Percentiles rank a stretch among this genome's conserved stretches.
phyloP scores from a whole-genome alignment of 108 stramenopile species.

The Cyclotella cryptica region DNA sequence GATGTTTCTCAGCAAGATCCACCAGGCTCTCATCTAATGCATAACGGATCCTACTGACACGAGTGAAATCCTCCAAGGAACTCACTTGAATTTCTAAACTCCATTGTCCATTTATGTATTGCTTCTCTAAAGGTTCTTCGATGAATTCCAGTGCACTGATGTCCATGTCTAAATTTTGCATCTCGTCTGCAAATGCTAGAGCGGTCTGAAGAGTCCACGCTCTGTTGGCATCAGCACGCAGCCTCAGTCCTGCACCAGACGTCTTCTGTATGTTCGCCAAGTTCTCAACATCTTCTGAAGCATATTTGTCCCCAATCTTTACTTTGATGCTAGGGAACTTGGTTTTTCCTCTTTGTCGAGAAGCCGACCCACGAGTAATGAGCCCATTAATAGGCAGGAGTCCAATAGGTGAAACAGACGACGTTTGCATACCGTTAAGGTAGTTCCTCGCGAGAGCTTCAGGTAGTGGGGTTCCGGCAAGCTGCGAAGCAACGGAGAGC shows the following conservation, averaged over 20 bases:
- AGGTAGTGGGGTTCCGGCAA: conserved; percentile 58
- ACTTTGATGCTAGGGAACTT: conserved; percentile 75
- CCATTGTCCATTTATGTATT: conserved; percentile 48
- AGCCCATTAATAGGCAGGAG: conserved; percentile 73
- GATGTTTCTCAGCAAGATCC: conserved; percentile 63
- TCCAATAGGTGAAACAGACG: conserved; percentile 11
- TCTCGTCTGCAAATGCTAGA: conserved; percentile 48
- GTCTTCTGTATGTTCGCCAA: conserved; percentile 39
- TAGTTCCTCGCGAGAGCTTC: conserved; percentile 57
- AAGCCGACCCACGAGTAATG: conserved; percentile 54
- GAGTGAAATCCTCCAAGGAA: conserved; percentile 60
- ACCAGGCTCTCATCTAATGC: conserved; percentile 85
- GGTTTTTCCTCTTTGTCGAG: conserved; percentile 13
- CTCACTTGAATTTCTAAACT: conserved; percentile 56
- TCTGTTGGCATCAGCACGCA: conserved; percentile 83
- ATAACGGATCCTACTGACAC: conserved; percentile 57
- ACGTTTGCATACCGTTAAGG: conserved; percentile 1
- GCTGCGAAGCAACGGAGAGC: conserved; percentile 69
- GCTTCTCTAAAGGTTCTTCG: conserved; percentile 76
- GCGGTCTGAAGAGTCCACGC: conserved; percentile 66
- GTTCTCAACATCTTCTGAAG: conserved; percentile 45
- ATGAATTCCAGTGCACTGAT: conserved; percentile 66
- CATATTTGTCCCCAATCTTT: conserved; percentile 73
- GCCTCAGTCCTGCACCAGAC: conserved; percentile 8
- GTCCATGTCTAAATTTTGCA: conserved; percentile 30